phyloP scores from a whole-genome alignment of 768 basidiomycete species.

The Russula sp. region DNA sequence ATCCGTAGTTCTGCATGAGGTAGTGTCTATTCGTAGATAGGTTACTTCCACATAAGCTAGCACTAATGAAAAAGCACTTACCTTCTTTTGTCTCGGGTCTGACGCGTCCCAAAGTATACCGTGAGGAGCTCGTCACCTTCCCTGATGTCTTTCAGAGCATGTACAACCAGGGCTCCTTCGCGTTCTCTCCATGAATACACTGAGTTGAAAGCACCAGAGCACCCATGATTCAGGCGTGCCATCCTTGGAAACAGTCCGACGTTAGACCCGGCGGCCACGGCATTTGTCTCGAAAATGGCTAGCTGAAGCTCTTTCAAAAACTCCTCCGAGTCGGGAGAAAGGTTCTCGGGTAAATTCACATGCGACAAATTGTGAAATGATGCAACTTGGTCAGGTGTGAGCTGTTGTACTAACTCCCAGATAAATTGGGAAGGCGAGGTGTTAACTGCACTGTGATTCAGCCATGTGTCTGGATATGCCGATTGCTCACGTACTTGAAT shows the following conservation, averaged over 20 bases:
- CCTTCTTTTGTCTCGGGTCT: conserved; percentile 53
- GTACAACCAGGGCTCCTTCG: conserved; percentile 50
- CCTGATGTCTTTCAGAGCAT: conserved; percentile 54
- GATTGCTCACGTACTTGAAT: conserved; percentile 41
- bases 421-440: conserved; percentile 49
- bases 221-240: conserved; percentile 67
- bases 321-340: conserved; percentile 37
- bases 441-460: conserved; percentile 37
- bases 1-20: conserved; percentile 52
- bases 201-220: conserved; percentile 62
- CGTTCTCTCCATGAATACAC: conserved; percentile 59
- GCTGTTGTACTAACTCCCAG: conserved; percentile 37
- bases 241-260: conserved; percentile 67
- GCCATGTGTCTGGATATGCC: background rate
- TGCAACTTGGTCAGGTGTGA: conserved; percentile 38
- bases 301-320: conserved; percentile 48
- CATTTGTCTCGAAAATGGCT: conserved; percentile 67
- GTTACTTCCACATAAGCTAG: background rate
- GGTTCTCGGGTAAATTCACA: conserved; percentile 47
- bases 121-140: conserved; percentile 63
- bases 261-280: conserved; percentile 50
- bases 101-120: conserved; percentile 57
- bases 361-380: conserved; percentile 57
- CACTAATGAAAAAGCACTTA: conserved; percentile 1
- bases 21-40: conserved; percentile 42